These are phyloP conservation scores for Phytophthora litchii DNA, from an alignment of 352 stramenopile genomes.

Conservation along the genomic window DNA sequence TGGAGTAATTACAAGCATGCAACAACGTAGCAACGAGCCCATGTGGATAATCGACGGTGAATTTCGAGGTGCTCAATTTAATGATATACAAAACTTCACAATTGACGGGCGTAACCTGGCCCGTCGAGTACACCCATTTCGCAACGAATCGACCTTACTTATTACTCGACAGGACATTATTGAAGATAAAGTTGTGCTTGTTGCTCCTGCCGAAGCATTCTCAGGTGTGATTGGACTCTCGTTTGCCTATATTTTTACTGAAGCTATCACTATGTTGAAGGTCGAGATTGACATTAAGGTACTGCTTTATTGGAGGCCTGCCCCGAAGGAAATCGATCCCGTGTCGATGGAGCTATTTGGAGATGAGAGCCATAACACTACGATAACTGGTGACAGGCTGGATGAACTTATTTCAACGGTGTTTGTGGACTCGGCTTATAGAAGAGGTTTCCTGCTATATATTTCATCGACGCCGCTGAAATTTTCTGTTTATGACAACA, in stretches of 20 bases:
- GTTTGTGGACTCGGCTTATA: constrained; percentile 23
- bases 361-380: constrained; percentile 19
- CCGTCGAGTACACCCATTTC: neutral
- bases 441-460: constrained; percentile 22
- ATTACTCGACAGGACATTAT: constrained; percentile 17
- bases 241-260: constrained; percentile 30
- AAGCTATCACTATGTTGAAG: constrained; percentile 14
- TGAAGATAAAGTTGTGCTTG: constrained; percentile 4
- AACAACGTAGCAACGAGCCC: neutral
- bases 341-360: constrained; percentile 15
- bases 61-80: constrained; percentile 14
- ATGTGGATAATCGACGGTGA: constrained; percentile 15
- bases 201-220: constrained; percentile 16
- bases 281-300: constrained; percentile 21
- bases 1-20: constrained; percentile 2
- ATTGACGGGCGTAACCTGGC: constrained; percentile 11
- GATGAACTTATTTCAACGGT: constrained; percentile 27
- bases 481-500: constrained; percentile 11
- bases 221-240: constrained; percentile 10
- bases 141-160: neutral
- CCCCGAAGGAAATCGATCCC: constrained; percentile 20
- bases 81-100: constrained; percentile 14
- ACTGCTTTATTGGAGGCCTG: constrained; percentile 22
- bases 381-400: constrained; percentile 3
- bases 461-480: constrained; percentile 26